A percentile compares a stretch with the other conserved stretches of the same genome.
Evolutionary conservation across 805 yeast species (phyloP).

Genomic region (Pichia cephalocereana): DNA sequence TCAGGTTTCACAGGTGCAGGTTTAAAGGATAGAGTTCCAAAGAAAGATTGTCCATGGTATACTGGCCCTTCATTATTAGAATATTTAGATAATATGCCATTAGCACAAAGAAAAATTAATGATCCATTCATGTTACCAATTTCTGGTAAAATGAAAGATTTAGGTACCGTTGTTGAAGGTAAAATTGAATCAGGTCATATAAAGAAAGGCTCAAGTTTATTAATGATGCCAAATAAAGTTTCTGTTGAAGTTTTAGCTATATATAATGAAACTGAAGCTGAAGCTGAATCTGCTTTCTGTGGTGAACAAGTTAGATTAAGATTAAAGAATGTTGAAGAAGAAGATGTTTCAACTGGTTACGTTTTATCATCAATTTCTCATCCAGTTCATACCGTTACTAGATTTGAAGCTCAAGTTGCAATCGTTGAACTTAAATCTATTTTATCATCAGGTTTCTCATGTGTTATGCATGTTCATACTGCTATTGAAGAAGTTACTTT

Average conservation of each 20-base stretch:
- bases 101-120: conserved; percentile 75
- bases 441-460: conserved; percentile 88
- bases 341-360: conserved; percentile 85
- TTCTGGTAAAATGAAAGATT: conserved; percentile 88
- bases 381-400: conserved; percentile 87
- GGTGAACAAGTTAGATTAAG: conserved; percentile 97
- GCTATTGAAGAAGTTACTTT: conserved; percentile 94
- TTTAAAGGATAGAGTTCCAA: conserved; percentile 72
- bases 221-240: conserved; percentile 88
- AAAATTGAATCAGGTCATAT: conserved; percentile 94
- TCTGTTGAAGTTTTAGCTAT: conserved; percentile 79
- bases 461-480: conserved; percentile 98
- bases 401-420: conserved; percentile 93
- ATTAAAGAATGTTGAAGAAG: conserved; percentile 94
- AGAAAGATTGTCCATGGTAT: conserved; percentile 84
- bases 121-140: conserved; percentile 98
- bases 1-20: conserved; percentile 98
- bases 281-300: conserved; percentile 79
- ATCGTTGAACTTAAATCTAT: conserved; percentile 94
- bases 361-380: conserved; percentile 78
- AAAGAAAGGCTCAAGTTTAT: conserved; percentile 63
- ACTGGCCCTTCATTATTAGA: conserved; percentile 86
- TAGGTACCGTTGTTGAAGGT: conserved; percentile 98
- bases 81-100: conserved; percentile 74
- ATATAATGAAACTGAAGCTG: conserved; percentile 92